phyloP scores from a whole-genome alignment of 495 filamentous ascomycete species.

The Tirmania nivea region DNA sequence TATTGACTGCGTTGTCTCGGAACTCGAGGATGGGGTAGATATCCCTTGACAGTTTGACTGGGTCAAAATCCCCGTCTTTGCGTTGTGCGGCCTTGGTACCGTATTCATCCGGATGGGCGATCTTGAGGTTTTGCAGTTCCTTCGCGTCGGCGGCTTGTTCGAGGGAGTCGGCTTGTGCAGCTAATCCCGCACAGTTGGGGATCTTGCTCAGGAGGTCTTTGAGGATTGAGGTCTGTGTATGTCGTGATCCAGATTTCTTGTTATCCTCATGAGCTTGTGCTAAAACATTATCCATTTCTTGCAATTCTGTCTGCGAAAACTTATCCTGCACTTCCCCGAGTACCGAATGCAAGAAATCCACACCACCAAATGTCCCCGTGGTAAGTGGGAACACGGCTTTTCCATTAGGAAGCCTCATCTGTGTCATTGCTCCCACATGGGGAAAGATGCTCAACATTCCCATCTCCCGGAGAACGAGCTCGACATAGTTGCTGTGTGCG shows the following conservation, averaged over 20 bases:
- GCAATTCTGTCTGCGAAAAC: conserved; percentile 85
- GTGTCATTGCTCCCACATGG: conserved; percentile 52
- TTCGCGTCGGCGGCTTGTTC: conserved; percentile 54
- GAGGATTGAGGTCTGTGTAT: conserved; percentile 28
- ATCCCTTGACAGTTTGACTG: conserved; percentile 52
- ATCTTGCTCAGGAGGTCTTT: conserved; percentile 53
- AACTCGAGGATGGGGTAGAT: conserved; percentile 93
- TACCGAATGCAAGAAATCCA: conserved; percentile 94
- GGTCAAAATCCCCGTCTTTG: conserved; percentile 38
- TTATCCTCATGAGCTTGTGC: conserved; percentile 32
- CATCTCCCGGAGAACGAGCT: conserved; percentile 69
- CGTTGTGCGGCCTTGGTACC: conserved; percentile 1
- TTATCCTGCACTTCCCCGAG: conserved; percentile 88
- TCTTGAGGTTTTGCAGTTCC: conserved; percentile 35
- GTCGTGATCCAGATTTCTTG: conserved; percentile 2
- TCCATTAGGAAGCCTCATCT: conserved; percentile 40
- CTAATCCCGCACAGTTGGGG: conserved; percentile 55
- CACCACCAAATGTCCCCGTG: conserved; percentile 69
- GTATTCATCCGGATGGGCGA: conserved; percentile 3
- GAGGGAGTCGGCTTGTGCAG: conserved; percentile 55
- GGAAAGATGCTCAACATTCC: conserved; percentile 66
- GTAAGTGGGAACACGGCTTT: conserved; percentile 66
- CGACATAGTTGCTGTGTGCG: conserved; percentile 86
- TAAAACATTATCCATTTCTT: conserved; percentile 64
- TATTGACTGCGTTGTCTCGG: conserved; percentile 73